Base-by-base conservation (phyloP, 352 stramenopile species). In the Thraustochytrium striatum region DNA sequence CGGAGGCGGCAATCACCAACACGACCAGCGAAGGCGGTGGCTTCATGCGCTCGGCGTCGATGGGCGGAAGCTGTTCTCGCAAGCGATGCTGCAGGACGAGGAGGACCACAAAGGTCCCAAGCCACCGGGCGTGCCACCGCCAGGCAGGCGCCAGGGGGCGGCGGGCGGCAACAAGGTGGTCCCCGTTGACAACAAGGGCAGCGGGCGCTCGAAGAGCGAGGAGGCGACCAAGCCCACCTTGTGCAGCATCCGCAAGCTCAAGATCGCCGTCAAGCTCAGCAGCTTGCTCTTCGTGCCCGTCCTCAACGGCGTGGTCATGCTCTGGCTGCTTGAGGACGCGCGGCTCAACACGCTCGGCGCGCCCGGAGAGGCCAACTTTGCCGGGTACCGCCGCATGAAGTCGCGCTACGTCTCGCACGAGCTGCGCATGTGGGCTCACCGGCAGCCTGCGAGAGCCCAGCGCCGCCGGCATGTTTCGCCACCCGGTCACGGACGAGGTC, bases 381-480 rank as follows among this genome's bases (percentile, higher is more conserved):
- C 28, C 5, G 59, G 59, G 21, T 52, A 52, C 21, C 39, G 59
- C 19, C 59, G 59, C 13, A 70, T 70, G 59, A 50, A 70, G 41
- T 53, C 25, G 36, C 41, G 36, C 1, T 70, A 30, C 21, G 25
- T 30, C 1, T 25, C 53, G 33, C 59, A 70, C 25, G 59, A 70
- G 25, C 53, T 70, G 9, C 59, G 59, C 8, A 33, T 70, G 11
- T 70, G 59, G 59, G n/a, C 2, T 70, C 33, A 70, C 59, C 5
- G 59, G 59, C 1, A n/a, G 59, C 59, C 0, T 70, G 21, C 25
- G 33, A 70, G 30, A 38, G 59, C n/a, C n/a, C n/a, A n/a, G n/a
- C n/a, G n/a, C n/a, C 35, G 41, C 53, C 35, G 35, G 21, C 36
- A n/a, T n/a, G n/a, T n/a, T n/a, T n/a, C n/a, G n/a, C n/a, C n/a